phyloP scores from a whole-genome alignment of 345 rosid species.

The Erucastrum elatum region DNA sequence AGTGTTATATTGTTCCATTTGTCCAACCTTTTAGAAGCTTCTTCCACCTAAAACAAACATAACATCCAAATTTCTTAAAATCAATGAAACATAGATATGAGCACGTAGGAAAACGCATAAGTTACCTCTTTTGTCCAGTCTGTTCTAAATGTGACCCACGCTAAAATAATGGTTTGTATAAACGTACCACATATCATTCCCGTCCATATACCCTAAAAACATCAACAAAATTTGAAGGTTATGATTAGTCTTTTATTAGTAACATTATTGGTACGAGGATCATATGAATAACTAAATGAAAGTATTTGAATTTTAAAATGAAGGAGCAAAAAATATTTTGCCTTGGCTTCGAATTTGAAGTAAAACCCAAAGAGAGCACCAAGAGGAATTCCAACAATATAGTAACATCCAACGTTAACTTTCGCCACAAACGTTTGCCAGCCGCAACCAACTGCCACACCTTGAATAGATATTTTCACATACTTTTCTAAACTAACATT shows the following conservation, averaged over 20 bases:
- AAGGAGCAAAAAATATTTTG: background rate
- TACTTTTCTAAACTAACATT: background rate
- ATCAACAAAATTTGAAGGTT: background rate
- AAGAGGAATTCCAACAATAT: constrained; percentile 63
- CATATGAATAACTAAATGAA: background rate
- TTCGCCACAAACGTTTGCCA: constrained; percentile 81
- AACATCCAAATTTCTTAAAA: background rate
- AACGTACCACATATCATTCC: constrained; percentile 71
- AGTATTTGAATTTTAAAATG: background rate
- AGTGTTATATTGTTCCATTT: constrained; percentile 31
- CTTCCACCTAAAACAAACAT: constrained; percentile 37
- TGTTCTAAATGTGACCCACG: constrained; percentile 61
- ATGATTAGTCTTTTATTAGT: background rate
- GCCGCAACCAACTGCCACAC: constrained; percentile 88
- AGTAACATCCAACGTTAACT: constrained; percentile 72
- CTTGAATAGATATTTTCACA: constrained; percentile 19
- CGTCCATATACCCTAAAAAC: constrained; percentile 63
- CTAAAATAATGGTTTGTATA: constrained; percentile 60
- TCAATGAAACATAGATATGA: background rate
- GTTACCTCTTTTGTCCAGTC: constrained; percentile 67
- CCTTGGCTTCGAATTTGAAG: constrained; percentile 70
- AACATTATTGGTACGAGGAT: background rate
- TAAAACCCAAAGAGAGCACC: constrained; percentile 65
- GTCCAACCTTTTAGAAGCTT: constrained; percentile 39
- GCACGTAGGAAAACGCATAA: background rate